A percentile compares a stretch with the other conserved stretches of the same genome.
Evolutionary conservation across 495 filamentous ascomycete genomes (phyloP).

Genomic region (Pyronema omphalodes): DNA sequence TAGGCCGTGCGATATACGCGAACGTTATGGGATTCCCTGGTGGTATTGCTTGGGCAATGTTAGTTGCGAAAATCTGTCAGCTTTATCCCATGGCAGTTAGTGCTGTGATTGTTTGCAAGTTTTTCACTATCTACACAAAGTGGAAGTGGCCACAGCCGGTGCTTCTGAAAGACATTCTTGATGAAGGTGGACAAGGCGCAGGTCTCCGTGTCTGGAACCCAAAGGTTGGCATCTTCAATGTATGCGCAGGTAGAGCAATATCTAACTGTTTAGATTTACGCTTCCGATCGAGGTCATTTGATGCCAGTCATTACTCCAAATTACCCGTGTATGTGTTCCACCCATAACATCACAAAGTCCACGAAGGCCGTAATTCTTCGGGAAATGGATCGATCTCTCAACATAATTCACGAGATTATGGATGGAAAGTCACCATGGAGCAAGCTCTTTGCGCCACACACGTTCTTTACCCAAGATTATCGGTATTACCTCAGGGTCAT

Average conservation of each 20-base stretch:
- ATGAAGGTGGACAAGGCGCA: constrained; percentile 45
- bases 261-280: constrained; percentile 43
- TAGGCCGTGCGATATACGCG: constrained; percentile 70
- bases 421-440: constrained; percentile 58
- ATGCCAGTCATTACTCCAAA: constrained; percentile 98
- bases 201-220: constrained; percentile 89
- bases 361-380: constrained; percentile 67
- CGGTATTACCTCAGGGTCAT: constrained; percentile 87
- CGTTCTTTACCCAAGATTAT: constrained; percentile 80
- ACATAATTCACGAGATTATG: constrained; percentile 68
- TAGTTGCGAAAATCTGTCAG: constrained; percentile 89
- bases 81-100: constrained; percentile 87
- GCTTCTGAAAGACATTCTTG: constrained; percentile 60
- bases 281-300: constrained; percentile 58
- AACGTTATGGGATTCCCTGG: constrained; percentile 93
- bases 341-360: constrained; percentile 76
- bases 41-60: constrained; percentile 94
- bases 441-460: constrained; percentile 69
- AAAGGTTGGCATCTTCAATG: constrained; percentile 35
- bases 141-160: constrained; percentile 94
- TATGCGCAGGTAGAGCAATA: not conserved
- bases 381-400: constrained; percentile 58
- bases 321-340: constrained; percentile 91
- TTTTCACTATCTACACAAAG: constrained; percentile 75
- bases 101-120: constrained; percentile 70